These are phyloP conservation scores for Waltiozyma sp. DNA, from an alignment of 1,139 yeast species.

Conservation along the genomic window DNA sequence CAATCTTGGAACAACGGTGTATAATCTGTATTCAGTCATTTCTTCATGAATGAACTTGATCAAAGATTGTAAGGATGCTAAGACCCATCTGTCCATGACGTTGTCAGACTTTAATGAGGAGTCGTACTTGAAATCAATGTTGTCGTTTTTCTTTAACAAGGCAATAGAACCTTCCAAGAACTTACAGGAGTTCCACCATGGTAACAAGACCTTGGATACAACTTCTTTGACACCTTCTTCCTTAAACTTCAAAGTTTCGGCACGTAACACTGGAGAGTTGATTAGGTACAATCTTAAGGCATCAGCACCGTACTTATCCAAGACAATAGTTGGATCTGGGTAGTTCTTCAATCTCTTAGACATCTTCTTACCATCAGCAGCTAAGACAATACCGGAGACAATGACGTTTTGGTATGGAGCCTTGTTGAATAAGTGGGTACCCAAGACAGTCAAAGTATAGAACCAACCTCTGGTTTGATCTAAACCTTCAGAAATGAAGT, in stretches of 20 bases:
- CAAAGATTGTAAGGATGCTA: constrained; percentile 89
- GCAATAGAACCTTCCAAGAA: constrained; percentile 94
- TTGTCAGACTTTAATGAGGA: constrained; percentile 54
- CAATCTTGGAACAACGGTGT: constrained; percentile 91
- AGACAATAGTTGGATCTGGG: constrained; percentile 82
- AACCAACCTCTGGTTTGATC: constrained; percentile 99
- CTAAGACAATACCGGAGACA: constrained; percentile 93
- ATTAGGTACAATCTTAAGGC: constrained; percentile 91
- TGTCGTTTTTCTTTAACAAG: constrained; percentile 64
- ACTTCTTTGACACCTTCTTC: constrained; percentile 99
- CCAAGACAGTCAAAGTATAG: constrained; percentile 89
- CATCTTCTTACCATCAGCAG: constrained; percentile 98
- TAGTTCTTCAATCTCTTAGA: constrained; percentile 95
- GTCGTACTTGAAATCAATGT: constrained; percentile 64
- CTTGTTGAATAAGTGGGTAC: constrained; percentile 84
- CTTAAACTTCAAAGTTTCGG: constrained; percentile 91
- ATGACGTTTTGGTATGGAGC: constrained; percentile 95
- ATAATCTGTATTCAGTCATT: constrained; percentile 81
- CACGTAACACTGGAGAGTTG: constrained; percentile 94
- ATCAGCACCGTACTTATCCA: constrained; percentile 92
- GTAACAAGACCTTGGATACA: constrained; percentile 86
- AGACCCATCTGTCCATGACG: constrained; percentile 96
- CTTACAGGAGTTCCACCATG: constrained; percentile 97
- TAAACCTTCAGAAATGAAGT: constrained; percentile 95
- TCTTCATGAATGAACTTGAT: constrained; percentile 78